Conservation (phyloP, 495 filamentous ascomycete species). For the Chaetomium cochliodes region DNA sequence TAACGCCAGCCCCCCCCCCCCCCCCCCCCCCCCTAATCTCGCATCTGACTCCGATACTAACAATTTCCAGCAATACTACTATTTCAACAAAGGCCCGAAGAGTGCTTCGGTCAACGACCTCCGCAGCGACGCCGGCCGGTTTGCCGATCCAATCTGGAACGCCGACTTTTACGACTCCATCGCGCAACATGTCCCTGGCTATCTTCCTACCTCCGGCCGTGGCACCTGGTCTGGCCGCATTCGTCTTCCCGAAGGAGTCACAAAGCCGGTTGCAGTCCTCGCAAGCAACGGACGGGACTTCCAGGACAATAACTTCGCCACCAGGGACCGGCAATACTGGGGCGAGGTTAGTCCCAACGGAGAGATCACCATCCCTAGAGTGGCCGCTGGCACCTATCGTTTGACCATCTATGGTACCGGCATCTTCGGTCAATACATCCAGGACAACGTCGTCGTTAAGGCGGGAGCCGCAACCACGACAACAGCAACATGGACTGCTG, state of each 20-base stretch:
- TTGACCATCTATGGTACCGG: slow-evolving; percentile 1
- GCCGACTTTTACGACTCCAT: slow-evolving; percentile 11
- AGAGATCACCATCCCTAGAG: slow-evolving; percentile 9
- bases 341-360: not conserved
- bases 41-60: not conserved
- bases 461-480: not conserved
- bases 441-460: slow-evolving; percentile 4
- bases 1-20: not conserved
- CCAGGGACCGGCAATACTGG: slow-evolving; percentile 6
- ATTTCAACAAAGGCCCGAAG: slow-evolving; percentile 4
- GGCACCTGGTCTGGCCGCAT: slow-evolving; percentile 8
- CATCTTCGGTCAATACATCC: slow-evolving; percentile 8
- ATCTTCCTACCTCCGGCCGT: not conserved
- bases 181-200: not conserved
- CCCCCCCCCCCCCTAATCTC: not conserved
- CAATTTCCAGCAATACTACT: slow-evolving; percentile 9
- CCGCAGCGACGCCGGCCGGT: slow-evolving; percentile 1
- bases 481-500: slow-evolving; percentile 7
- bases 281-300: slow-evolving; percentile 7
- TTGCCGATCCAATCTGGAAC: slow-evolving; percentile 7
- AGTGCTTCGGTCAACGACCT: slow-evolving; percentile 4
- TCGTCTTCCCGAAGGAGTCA: not conserved
- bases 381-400: slow-evolving; percentile 8
- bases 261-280: slow-evolving; percentile 2
- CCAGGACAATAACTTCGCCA: slow-evolving; percentile 11